Evolutionary conservation across 257 asterid genomes (phyloP).

Genomic region (Nicotiana attenuata): DNA sequence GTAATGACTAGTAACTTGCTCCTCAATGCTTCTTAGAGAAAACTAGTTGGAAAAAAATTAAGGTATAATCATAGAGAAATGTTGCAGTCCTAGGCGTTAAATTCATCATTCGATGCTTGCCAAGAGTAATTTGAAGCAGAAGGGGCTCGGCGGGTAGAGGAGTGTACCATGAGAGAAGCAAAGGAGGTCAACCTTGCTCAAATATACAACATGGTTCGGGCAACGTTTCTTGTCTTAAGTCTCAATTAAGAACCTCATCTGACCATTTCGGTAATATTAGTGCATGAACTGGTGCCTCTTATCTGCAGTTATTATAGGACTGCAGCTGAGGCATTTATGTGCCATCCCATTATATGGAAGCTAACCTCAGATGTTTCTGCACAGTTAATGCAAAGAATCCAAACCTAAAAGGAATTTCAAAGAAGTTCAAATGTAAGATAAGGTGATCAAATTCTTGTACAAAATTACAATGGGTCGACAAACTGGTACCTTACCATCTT

Average conservation of each 20-base stretch:
- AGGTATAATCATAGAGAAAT: too few species aligned
- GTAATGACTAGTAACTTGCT: too few species aligned
- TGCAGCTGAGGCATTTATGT: slow-evolving; percentile 50
- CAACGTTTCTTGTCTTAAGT: background rate
- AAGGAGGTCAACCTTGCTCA: too few species aligned
- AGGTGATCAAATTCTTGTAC: background rate
- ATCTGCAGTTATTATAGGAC: slow-evolving; percentile 63
- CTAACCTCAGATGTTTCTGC: slow-evolving; percentile 53
- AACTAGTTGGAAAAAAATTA: too few species aligned
- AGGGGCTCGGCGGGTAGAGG: too few species aligned
- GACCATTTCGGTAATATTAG: slow-evolving; percentile 26
- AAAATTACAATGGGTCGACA: background rate
- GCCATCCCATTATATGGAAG: slow-evolving; percentile 36
- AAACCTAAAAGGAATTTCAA: slow-evolving; percentile 31
- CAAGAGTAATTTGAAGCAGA: too few species aligned
- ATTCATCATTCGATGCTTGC: too few species aligned
- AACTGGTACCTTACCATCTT: slow-evolving; percentile 39
- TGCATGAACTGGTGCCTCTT: slow-evolving; percentile 19
- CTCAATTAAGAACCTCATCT: slow-evolving; percentile 12
- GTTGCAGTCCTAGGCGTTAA: too few species aligned
- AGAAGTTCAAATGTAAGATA: background rate
- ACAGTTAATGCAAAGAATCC: slow-evolving; percentile 72
- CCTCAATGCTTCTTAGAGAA: too few species aligned
- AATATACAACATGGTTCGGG: too few species aligned
- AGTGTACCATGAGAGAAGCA: too few species aligned